Evolutionary conservation across 768 basidiomycete genomes (phyloP).

Genomic region (Suillus plorans): DNA sequence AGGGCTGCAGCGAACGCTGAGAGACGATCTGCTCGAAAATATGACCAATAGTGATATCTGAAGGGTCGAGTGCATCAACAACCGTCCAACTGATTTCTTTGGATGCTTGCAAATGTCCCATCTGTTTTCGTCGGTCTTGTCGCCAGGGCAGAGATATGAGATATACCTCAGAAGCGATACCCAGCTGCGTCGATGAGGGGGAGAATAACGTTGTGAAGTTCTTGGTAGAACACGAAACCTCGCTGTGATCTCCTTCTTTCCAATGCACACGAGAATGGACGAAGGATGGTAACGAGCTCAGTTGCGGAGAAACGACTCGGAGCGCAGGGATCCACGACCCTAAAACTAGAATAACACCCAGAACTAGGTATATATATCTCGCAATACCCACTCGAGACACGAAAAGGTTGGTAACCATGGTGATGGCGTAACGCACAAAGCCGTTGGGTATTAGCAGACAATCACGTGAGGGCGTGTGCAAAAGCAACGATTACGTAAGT

Average conservation of each 20-base stretch:
- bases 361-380: background rate
- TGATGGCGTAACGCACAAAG: background rate
- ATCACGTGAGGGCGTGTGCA: too few species aligned
- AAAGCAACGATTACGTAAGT: too few species aligned
- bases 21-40: constrained; percentile 45
- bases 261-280: background rate
- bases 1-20: constrained; percentile 26
- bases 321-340: background rate
- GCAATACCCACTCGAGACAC: background rate
- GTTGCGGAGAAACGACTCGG: background rate
- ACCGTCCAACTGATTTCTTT: constrained; percentile 56
- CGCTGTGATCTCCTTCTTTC: background rate
- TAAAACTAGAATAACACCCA: background rate
- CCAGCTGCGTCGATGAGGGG: constrained; percentile 22
- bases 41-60: constrained; percentile 35
- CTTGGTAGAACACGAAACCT: background rate
- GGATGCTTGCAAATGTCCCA: constrained; percentile 50
- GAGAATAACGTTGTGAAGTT: too few species aligned
- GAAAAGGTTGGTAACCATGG: background rate
- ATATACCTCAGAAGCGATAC: constrained; percentile 44
- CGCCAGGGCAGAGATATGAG: constrained; percentile 62
- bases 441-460: background rate
- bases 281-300: background rate
- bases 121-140: constrained; percentile 52
- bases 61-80: constrained; percentile 45